Evolutionary conservation across 768 basidiomycete genomes (phyloP).

Genomic region (Hysterangium stoloniferum): DNA sequence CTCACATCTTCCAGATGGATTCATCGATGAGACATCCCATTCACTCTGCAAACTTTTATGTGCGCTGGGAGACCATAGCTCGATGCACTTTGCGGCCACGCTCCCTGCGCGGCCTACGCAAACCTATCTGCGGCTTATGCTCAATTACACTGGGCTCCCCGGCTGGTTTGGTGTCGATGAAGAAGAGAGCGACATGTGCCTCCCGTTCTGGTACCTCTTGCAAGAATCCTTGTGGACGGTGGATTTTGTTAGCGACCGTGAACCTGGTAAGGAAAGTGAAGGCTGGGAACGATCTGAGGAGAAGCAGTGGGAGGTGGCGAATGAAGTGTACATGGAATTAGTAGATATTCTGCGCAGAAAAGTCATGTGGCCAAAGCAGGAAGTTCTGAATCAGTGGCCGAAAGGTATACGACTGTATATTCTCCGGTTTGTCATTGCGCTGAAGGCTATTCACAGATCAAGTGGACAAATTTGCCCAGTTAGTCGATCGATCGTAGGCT

Average conservation of each 20-base stretch:
- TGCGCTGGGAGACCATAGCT: constrained; percentile 82
- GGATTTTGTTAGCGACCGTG: constrained; percentile 38
- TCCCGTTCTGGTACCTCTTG: constrained; percentile 85
- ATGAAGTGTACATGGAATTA: constrained; percentile 72
- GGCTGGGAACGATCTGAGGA: constrained; percentile 11
- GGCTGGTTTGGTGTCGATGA: constrained; percentile 80
- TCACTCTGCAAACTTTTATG: constrained; percentile 76
- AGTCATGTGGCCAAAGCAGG: constrained; percentile 57
- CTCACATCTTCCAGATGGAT: constrained; percentile 27
- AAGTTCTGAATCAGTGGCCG: constrained; percentile 43
- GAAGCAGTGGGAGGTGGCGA: constrained; percentile 48
- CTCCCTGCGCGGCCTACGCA: constrained; percentile 59
- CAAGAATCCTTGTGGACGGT: constrained; percentile 80
- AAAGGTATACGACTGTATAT: constrained; percentile 46
- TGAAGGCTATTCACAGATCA: too few species aligned
- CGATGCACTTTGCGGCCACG: constrained; percentile 63
- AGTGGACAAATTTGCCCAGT: constrained; percentile 73
- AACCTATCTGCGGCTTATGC: constrained; percentile 58
- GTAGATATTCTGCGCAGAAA: constrained; percentile 67
- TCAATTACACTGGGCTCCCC: constrained; percentile 65
- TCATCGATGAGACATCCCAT: constrained; percentile 50
- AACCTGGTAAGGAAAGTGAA: constrained; percentile 5
- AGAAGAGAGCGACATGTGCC: constrained; percentile 79
- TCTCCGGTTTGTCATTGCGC: constrained; percentile 12
- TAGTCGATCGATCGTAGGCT: too few species aligned